Base-by-base conservation (phyloP, 768 basidiomycete genomes). In the Saitozyma podzolica region DNA sequence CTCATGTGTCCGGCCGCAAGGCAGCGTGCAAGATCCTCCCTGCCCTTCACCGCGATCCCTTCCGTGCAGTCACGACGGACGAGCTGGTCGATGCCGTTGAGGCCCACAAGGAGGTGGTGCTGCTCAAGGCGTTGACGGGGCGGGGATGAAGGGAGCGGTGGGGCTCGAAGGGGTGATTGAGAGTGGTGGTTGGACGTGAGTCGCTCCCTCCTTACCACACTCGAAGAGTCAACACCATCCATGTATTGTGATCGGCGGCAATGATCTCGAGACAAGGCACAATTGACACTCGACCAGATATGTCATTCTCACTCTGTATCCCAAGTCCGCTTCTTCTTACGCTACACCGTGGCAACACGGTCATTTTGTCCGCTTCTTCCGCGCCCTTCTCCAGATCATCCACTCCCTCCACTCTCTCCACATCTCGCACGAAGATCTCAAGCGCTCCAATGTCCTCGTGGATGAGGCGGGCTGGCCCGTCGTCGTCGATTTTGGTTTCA, bases 401-500 rank as follows among this genome's bases (percentile, higher is more conserved):
- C 53, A 72, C 49, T 53, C 61, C 19, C 64, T 79, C 2, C 78
- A 79, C 47, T 41, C 39, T 4, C 62, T 79, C 50, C 85, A 85
- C 14, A 75, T 84, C 70, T 78, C 80, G 37, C 83, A 84, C 62
- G 82, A 81, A 19, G 82, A 84, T 65, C 60, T 84, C 43, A 77
- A 81, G 42, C 82, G 82, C 14, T 77, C 80, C 16, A 84, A 84
- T 63, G 77, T 84, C 56, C 68, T 84, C 39, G 74, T 84, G 45
- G 67, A 80, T 59, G 50, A 66, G 1, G 48, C 69, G 0, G 63
- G 70, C n/a, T 17, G 54, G 9, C 74, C 75, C 2, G 55, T 66
- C 1, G 49, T 77, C 10, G 71, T 76, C 9, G 78, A 79, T 50
- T 76, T 79, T 52, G 78, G 78, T 0, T 76, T 79, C 63, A 68